Evolutionary conservation across 345 rosid species (phyloP).

Genomic region (Pugionium dolabratum): DNA sequence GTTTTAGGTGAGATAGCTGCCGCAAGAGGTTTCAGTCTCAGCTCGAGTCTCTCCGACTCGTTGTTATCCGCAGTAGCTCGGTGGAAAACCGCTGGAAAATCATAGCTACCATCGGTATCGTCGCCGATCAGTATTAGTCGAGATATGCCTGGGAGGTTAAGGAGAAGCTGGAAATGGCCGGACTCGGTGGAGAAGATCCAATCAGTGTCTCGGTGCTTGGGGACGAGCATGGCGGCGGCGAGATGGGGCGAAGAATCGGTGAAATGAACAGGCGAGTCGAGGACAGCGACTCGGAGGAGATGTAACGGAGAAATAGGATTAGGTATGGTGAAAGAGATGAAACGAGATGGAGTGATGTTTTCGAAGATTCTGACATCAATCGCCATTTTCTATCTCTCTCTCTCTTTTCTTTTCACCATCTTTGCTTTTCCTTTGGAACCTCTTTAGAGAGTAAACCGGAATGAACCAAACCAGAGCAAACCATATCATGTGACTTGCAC

Average conservation of each 20-base stretch:
- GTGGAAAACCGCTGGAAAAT: conserved; percentile 33
- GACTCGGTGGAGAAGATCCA: conserved; percentile 88
- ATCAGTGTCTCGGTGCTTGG: conserved; percentile 65
- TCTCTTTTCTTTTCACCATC: conserved; percentile 12
- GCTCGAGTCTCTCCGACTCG: conserved; percentile 34
- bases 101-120: conserved; percentile 30
- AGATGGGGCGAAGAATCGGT: conserved; percentile 30
- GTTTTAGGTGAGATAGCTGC: conserved; percentile 54
- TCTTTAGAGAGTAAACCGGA: conserved; percentile 17
- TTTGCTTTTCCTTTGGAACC: not conserved
- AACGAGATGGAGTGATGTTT: conserved; percentile 60
- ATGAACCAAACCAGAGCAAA: conserved; percentile 15
- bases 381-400: conserved; percentile 45
- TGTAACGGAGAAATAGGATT: conserved; percentile 22
- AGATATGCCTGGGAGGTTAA: conserved; percentile 52
- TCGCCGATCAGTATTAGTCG: conserved; percentile 66
- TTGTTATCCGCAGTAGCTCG: not conserved
- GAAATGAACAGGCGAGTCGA: conserved; percentile 62
- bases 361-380: conserved; percentile 56
- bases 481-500: conserved; percentile 23
- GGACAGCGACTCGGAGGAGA: conserved; percentile 68
- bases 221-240: conserved; percentile 75
- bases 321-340: conserved; percentile 68
- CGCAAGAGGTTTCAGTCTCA: conserved; percentile 50
- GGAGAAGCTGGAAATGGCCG: conserved; percentile 85